These are phyloP conservation scores for Tephrocybe sp. DNA, from an alignment of 768 basidiomycete genomes.

Conservation along the genomic window DNA sequence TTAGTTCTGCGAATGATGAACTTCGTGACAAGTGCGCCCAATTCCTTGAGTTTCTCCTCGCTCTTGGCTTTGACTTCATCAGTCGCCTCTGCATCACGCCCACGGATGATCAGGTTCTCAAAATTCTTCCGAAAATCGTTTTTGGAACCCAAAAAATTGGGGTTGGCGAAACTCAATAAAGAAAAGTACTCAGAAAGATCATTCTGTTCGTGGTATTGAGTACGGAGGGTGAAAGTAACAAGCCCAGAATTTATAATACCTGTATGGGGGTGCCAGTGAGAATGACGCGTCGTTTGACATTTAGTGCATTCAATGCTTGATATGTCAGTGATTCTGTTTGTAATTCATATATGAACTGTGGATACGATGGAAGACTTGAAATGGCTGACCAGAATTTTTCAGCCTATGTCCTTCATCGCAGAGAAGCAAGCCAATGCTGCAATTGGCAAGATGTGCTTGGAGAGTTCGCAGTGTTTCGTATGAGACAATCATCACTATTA, in stretches of 20 bases:
- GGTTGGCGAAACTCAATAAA: constrained; percentile 89
- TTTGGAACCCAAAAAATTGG: constrained; percentile 83
- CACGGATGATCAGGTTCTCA: constrained; percentile 86
- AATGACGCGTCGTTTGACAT: constrained; percentile 89
- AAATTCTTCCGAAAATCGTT: constrained; percentile 95
- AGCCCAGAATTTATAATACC: constrained; percentile 32
- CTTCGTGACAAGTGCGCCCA: constrained; percentile 82
- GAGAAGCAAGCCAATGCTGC: constrained; percentile 86
- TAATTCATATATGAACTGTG: background rate
- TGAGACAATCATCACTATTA: constrained; percentile 93
- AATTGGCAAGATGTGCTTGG: constrained; percentile 69
- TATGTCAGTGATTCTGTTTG: constrained; percentile 80
- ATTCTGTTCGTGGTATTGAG: constrained; percentile 49
- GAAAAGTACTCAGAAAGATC: constrained; percentile 95
- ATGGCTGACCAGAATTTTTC: constrained; percentile 82
- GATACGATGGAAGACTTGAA: background rate
- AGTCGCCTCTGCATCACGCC: constrained; percentile 84
- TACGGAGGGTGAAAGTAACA: background rate
- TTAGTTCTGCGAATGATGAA: constrained; percentile 96
- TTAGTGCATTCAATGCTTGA: constrained; percentile 74
- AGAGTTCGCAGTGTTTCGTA: constrained; percentile 92
- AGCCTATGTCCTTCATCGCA: constrained; percentile 97
- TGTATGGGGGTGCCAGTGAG: constrained; percentile 93
- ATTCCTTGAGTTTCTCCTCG: constrained; percentile 89
- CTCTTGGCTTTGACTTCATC: constrained; percentile 74